These are phyloP conservation scores for Cryphonectria parasitica DNA, from an alignment of 2,329 filamentous ascomycete species.

Conservation along the genomic window DNA sequence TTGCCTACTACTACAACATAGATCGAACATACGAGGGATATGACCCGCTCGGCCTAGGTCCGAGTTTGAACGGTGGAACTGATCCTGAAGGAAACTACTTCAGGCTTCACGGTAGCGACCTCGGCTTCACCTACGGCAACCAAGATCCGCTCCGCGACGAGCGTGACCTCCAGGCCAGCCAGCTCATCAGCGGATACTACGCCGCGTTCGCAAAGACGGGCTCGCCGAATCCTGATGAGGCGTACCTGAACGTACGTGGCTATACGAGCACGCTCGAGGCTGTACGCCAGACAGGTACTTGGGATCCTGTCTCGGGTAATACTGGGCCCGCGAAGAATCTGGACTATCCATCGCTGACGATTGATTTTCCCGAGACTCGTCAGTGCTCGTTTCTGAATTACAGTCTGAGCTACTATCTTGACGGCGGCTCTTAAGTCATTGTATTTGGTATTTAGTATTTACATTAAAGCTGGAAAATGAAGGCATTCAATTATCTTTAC, in stretches of 20 bases:
- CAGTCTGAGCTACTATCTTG: slow-evolving; percentile 22
- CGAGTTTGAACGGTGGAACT: slow-evolving; percentile 13
- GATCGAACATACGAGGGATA: slow-evolving; percentile 24
- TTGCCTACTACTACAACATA: slow-evolving; percentile 26
- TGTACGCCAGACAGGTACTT: slow-evolving; percentile 17
- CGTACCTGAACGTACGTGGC: slow-evolving; percentile 17
- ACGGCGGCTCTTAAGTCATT: slow-evolving; percentile 11
- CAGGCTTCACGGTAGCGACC: slow-evolving; percentile 25
- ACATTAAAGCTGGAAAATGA: background rate
- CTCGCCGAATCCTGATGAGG: slow-evolving; percentile 20
- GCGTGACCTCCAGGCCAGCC: slow-evolving; percentile 24
- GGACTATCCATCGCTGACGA: slow-evolving; percentile 21
- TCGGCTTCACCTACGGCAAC: slow-evolving; percentile 26
- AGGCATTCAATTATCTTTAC: too few relatives aligned
- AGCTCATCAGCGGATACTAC: slow-evolving; percentile 27
- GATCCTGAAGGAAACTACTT: slow-evolving; percentile 25
- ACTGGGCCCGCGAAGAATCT: slow-evolving; percentile 22
- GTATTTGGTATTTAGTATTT: background rate
- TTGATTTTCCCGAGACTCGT: slow-evolving; percentile 15
- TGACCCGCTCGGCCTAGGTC: slow-evolving; percentile 20
- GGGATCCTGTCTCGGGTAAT: slow-evolving; percentile 16
- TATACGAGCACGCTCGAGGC: slow-evolving; percentile 19
- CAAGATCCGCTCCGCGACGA: slow-evolving; percentile 19
- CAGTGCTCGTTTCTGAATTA: slow-evolving; percentile 26
- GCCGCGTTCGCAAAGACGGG: slow-evolving; percentile 22